phyloP scores from a whole-genome alignment of 2,329 filamentous ascomycete genomes.

The Metarhizium humberi region DNA sequence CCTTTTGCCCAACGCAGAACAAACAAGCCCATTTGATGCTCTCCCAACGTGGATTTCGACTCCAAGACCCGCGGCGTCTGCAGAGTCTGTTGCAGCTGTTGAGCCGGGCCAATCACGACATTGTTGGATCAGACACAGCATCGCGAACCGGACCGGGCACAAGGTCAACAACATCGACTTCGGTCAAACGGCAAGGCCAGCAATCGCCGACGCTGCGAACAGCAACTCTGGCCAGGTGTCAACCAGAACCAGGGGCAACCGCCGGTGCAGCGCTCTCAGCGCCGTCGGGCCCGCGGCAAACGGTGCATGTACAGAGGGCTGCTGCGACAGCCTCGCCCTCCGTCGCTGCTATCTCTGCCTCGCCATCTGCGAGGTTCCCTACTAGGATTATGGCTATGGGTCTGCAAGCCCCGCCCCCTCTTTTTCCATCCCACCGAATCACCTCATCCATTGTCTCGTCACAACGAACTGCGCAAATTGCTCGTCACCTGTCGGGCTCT shows the following conservation, averaged over 20 bases:
- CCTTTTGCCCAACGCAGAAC: not conserved
- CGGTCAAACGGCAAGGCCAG: not conserved
- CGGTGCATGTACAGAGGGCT: too few species aligned
- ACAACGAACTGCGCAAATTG: conserved; percentile 43
- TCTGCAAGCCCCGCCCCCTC: conserved; percentile 29
- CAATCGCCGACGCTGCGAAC: not conserved
- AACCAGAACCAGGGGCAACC: not conserved
- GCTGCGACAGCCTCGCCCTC: too few species aligned
- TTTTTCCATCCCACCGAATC: conserved; percentile 18
- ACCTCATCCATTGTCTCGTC: conserved; percentile 35
- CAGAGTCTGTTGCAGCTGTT: conserved; percentile 3
- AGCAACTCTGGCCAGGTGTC: not conserved
- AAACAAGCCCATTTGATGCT: conserved; percentile 4
- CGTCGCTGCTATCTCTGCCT: not conserved
- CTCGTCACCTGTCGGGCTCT: conserved; percentile 39
- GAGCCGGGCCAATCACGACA: conserved; percentile 8
- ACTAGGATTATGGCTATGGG: conserved; percentile 11
- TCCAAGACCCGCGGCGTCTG: conserved; percentile 7
- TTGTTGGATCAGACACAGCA: conserved; percentile 1
- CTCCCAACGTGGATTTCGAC: not conserved
- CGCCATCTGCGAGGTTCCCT: not conserved
- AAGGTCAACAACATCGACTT: not conserved
- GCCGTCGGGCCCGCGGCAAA: not conserved
- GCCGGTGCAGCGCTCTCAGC: not conserved
- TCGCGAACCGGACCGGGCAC: not conserved